Evolutionary conservation across 2,329 filamentous ascomycete genomes (phyloP).

Genomic region (Neurospora sp.): DNA sequence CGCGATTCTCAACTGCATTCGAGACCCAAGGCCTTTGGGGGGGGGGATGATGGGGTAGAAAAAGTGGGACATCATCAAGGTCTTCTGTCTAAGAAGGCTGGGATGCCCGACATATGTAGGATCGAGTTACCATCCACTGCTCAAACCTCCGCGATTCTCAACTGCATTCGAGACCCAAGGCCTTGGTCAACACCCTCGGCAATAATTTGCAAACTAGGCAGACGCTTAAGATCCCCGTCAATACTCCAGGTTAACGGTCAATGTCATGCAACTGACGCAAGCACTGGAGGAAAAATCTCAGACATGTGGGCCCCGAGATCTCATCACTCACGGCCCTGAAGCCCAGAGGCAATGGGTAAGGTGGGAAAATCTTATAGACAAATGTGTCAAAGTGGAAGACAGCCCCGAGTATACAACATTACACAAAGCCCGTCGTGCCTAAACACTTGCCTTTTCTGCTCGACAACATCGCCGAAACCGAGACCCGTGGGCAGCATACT

Average conservation of each 20-base stretch:
- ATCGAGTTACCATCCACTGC: neutral
- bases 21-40: neutral
- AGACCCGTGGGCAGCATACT: neutral
- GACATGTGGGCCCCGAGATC: neutral
- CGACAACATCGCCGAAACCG: neutral
- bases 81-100: neutral
- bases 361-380: neutral
- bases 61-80: neutral
- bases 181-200: neutral
- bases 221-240: neutral
- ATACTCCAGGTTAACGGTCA: neutral
- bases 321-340: neutral
- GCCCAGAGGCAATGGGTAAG: neutral
- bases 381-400: neutral
- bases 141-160: neutral
- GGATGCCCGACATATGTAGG: neutral
- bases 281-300: neutral
- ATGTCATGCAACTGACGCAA: neutral
- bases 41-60: neutral
- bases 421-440: neutral
- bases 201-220: neutral
- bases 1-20: neutral
- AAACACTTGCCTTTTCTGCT: neutral
- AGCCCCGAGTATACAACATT: neutral
- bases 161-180: neutral